Conservation (phyloP, 1,139 yeast genomes). For the Taphrina betulina region DNA sequence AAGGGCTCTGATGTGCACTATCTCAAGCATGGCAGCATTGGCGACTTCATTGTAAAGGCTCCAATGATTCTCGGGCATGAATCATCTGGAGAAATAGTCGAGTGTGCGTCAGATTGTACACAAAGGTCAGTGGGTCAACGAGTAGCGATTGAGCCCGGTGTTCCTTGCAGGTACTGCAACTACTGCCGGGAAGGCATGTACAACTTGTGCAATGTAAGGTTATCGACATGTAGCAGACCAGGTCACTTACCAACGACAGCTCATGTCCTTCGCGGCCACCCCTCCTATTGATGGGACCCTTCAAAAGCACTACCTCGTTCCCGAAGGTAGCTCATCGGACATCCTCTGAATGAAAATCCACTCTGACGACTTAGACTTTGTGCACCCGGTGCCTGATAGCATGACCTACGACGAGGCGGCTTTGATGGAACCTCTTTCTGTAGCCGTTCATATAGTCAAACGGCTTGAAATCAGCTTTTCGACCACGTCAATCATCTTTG, state of each 20-base stretch:
- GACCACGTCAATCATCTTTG: constrained; percentile 68
- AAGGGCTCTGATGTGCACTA: constrained; percentile 56
- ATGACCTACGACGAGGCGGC: constrained; percentile 81
- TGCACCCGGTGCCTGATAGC: constrained; percentile 72
- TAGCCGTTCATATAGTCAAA: constrained; percentile 75
- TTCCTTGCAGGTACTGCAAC: constrained; percentile 68
- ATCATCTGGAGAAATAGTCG: constrained; percentile 60
- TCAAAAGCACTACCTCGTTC: constrained; percentile 66
- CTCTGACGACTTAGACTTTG: constrained; percentile 54
- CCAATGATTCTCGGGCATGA: constrained; percentile 66
- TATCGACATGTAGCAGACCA: too few species aligned
- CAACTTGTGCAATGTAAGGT: constrained; percentile 63
- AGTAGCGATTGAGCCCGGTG: constrained; percentile 67
- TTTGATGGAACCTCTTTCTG: constrained; percentile 76
- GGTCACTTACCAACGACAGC: too few species aligned
- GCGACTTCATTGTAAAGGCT: constrained; percentile 51
- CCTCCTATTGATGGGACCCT: constrained; percentile 73
- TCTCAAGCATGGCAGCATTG: constrained; percentile 75
- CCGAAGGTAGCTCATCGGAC: constrained; percentile 49
- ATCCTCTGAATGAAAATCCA: too few species aligned
- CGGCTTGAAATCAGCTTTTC: constrained; percentile 62
- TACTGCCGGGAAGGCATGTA: constrained; percentile 73
- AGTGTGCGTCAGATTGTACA: constrained; percentile 60
- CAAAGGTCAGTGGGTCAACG: constrained; percentile 56
- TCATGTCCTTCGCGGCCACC: constrained; percentile 84